Conservation (phyloP, 148 eudicot species). For the Rhododendron simsii region DNA sequence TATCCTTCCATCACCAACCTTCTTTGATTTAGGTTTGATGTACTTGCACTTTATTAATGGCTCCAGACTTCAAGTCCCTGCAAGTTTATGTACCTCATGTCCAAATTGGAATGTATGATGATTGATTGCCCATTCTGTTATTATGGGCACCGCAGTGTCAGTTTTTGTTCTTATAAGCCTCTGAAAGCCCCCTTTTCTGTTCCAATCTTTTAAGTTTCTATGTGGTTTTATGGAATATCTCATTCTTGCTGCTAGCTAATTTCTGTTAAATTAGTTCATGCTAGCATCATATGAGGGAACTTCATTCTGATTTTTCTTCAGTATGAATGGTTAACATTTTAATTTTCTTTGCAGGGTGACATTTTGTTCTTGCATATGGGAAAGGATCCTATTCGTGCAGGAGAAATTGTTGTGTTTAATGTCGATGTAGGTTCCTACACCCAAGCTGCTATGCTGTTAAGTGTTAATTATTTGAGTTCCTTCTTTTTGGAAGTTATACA, state of each 20-base stretch:
- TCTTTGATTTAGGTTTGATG: not conserved
- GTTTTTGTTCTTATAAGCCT: not conserved
- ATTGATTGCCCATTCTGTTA: not conserved
- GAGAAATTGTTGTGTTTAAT: slow-evolving; percentile 84
- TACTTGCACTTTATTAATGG: not conserved
- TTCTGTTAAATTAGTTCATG: not conserved
- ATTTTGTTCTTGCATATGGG: slow-evolving; percentile 64
- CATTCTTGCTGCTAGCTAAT: not conserved
- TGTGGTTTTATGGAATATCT: not conserved
- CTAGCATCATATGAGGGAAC: not conserved
- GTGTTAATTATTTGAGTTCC: not conserved
- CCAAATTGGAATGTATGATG: not conserved
- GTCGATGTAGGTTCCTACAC: slow-evolving; percentile 41
- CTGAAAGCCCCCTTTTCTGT: not conserved
- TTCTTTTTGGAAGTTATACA: not conserved
- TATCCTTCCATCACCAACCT: not conserved
- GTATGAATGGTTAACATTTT: not conserved
- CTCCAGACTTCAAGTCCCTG: not conserved
- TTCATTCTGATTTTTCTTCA: not conserved
- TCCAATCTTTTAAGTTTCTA: not conserved
- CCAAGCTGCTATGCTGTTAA: not conserved
- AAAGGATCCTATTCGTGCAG: slow-evolving; percentile 63
- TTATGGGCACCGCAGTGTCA: too few species aligned
- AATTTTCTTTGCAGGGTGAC: slow-evolving; percentile 57
- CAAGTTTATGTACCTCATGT: not conserved